phyloP scores from a whole-genome alignment of 331 rosid genomes.

The Malus hybrid region DNA sequence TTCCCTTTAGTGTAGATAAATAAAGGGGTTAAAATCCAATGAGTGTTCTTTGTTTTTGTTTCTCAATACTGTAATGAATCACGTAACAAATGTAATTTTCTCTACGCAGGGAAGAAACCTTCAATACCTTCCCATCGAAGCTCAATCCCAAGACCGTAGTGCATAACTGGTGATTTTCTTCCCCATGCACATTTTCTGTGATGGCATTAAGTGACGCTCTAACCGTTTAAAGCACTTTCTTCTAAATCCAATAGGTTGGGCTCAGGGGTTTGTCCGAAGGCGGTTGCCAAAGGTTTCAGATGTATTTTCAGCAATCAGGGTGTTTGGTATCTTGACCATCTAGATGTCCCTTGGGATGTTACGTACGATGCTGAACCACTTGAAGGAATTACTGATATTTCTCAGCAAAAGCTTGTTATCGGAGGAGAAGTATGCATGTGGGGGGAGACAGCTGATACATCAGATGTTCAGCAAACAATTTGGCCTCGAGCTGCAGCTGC shows the following conservation, averaged over 20 bases:
- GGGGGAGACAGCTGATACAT: conserved; percentile 82
- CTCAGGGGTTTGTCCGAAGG: conserved; percentile 78
- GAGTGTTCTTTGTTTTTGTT: not conserved
- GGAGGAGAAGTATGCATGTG: conserved; percentile 99
- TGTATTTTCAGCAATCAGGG: conserved; percentile 98
- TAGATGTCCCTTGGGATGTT: conserved; percentile 84
- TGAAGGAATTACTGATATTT: conserved; percentile 48
- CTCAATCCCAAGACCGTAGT: conserved; percentile 82
- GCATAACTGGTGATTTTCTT: conserved; percentile 77
- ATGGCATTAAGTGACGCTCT: conserved; percentile 3
- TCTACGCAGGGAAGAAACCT: conserved; percentile 91
- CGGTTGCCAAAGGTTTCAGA: conserved; percentile 73
- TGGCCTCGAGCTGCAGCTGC: conserved; percentile 99
- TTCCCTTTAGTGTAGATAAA: not conserved
- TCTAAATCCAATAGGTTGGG: conserved; percentile 54
- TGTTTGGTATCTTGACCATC: conserved; percentile 92
- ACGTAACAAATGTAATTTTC: conserved; percentile 13
- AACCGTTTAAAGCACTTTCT: not conserved
- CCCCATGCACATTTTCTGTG: conserved; percentile 7
- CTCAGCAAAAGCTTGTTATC: conserved; percentile 65
- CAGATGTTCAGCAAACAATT: conserved; percentile 80
- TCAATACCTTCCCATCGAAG: conserved; percentile 58
- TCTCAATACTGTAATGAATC: not conserved
- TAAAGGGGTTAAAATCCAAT: not conserved
- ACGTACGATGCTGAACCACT: conserved; percentile 74